A percentile compares a stretch with the other conserved stretches of the same genome.
Evolutionary conservation across 352 stramenopile genomes (phyloP).

Genomic region (Peronosclerospora sorghi): DNA sequence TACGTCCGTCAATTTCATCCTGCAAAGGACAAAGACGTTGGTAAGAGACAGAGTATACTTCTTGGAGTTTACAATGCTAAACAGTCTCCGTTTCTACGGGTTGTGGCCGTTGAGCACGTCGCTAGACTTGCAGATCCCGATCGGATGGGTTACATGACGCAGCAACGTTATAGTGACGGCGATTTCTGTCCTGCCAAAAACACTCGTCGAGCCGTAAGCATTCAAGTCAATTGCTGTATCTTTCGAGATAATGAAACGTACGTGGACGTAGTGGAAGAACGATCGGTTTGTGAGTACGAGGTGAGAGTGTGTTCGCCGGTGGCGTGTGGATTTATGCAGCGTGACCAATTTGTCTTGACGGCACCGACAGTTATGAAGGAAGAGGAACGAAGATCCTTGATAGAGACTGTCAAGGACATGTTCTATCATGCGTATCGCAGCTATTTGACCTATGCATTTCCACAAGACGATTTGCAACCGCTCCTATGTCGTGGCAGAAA

Average conservation of each 20-base stretch:
- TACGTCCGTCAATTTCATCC: slow-evolving; percentile 64
- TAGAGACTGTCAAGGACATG: slow-evolving; percentile 72
- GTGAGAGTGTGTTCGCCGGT: slow-evolving; percentile 63
- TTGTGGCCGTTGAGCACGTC: slow-evolving; percentile 30
- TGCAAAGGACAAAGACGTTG: slow-evolving; percentile 4
- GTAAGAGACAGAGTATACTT: slow-evolving; percentile 23
- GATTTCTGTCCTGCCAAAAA: slow-evolving; percentile 18
- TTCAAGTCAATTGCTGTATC: slow-evolving; percentile 68
- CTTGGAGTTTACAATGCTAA: slow-evolving; percentile 29
- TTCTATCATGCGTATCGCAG: slow-evolving; percentile 85
- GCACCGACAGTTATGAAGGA: slow-evolving; percentile 37
- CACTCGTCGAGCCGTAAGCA: slow-evolving; percentile 18
- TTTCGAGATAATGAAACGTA: slow-evolving; percentile 78
- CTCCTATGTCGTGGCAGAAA: slow-evolving; percentile 55
- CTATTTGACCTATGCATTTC: slow-evolving; percentile 78
- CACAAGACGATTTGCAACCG: slow-evolving; percentile 66
- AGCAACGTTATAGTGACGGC: slow-evolving; percentile 47
- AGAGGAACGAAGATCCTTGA: slow-evolving; percentile 41
- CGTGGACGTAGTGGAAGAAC: slow-evolving; percentile 56
- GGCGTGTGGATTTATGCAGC: slow-evolving; percentile 59
- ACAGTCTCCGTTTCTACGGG: slow-evolving; percentile 26
- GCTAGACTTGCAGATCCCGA: slow-evolving; percentile 31
- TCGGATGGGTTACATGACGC: slow-evolving; percentile 38
- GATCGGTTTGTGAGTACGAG: slow-evolving; percentile 36
- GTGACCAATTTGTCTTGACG: slow-evolving; percentile 55